Evolutionary conservation across 2,329 filamentous ascomycete species (phyloP), one percentile per base, ranked within the genome.

Genomic region (Nothophaeocryptopus gaeumannii): DNA sequence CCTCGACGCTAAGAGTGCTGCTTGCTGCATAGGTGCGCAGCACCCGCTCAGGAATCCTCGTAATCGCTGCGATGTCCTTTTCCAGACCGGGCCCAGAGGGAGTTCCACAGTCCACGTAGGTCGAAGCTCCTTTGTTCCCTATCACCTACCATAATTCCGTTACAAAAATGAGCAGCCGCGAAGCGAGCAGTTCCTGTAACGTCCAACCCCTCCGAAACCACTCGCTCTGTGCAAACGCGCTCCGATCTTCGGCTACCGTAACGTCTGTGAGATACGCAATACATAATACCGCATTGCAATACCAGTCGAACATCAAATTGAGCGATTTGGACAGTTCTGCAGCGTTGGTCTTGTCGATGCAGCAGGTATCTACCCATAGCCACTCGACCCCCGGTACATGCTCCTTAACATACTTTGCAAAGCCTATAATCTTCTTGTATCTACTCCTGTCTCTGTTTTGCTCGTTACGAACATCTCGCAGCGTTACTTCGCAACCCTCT

Each of bases 171-270:
- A 62, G 35, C 13, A 46, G 12, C 5, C 20, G 40, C 8, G 58
- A 53, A 15, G 57, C 60, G 7, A 63, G 41, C 13, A 63, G 47
- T 36, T 63, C 58, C 42, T 62, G 55, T 11, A 62, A 41, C 16
- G 56, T 62, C 58, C 53, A 63, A 8, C 58, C 58, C 34, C 60
- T 39, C 5, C 31, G 35, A 36, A 62, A 63, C 60, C 50, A 63
- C 34, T 51, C 44, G 47, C 56, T 58, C 32, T 31, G 30, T 14
- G 14, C n/a, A 33, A 61, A 49, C 1, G 12, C 35, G 14, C 26
- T 42, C 14, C 8, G 14, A 13, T 52, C 45, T 31, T 42, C 29
- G 5, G 39, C 33, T 11, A 13, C 15, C 7, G 37, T 5, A 12
- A 58, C 49, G 41, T 59, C 56, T 41, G 37, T 34, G n/a, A 62